Evolutionary conservation across 2,329 filamentous ascomycete species (phyloP).

Genomic region (Xylariales sp.): DNA sequence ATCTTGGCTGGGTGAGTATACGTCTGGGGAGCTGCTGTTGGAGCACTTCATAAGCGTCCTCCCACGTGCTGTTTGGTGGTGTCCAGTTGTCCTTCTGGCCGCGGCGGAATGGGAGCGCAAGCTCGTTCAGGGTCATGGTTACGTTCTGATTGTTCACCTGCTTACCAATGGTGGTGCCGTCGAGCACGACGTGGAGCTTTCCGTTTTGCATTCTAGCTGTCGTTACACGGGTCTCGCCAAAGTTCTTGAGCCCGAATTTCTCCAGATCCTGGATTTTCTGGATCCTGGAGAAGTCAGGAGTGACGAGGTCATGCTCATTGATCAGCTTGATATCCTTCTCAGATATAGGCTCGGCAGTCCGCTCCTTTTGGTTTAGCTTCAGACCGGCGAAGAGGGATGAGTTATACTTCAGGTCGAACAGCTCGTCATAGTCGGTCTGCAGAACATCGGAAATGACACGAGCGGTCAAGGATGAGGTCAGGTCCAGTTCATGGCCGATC

Average conservation of each 20-base stretch:
- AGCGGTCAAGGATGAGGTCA: conserved; percentile 25
- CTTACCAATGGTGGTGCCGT: conserved; percentile 27
- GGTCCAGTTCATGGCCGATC: conserved; percentile 35
- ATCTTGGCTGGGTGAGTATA: conserved; percentile 26
- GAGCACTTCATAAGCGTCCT: conserved; percentile 31
- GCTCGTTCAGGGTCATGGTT: conserved; percentile 35
- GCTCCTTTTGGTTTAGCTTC: conserved; percentile 32
- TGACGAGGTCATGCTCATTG: conserved; percentile 35
- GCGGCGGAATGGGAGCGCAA: conserved; percentile 31
- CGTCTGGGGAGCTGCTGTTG: conserved; percentile 25
- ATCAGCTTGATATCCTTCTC: conserved; percentile 36
- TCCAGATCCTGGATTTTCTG: conserved; percentile 31
- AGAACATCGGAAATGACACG: conserved; percentile 35
- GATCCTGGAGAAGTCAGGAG: conserved; percentile 36
- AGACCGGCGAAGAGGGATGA: conserved; percentile 38
- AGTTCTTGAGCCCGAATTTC: conserved; percentile 32
- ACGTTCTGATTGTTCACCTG: conserved; percentile 33
- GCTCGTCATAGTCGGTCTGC: conserved; percentile 42
- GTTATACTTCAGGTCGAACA: conserved; percentile 39
- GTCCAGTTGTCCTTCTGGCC: conserved; percentile 26
- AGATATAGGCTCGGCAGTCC: conserved; percentile 29
- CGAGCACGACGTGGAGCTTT: conserved; percentile 35
- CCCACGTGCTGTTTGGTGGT: conserved; percentile 35
- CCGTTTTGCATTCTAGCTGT: conserved; percentile 38
- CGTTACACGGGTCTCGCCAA: conserved; percentile 31